A percentile compares a stretch with the other conserved stretches of the same genome.
Conservation (phyloP, 257 asterid species). For the Ballota nigra region DNA sequence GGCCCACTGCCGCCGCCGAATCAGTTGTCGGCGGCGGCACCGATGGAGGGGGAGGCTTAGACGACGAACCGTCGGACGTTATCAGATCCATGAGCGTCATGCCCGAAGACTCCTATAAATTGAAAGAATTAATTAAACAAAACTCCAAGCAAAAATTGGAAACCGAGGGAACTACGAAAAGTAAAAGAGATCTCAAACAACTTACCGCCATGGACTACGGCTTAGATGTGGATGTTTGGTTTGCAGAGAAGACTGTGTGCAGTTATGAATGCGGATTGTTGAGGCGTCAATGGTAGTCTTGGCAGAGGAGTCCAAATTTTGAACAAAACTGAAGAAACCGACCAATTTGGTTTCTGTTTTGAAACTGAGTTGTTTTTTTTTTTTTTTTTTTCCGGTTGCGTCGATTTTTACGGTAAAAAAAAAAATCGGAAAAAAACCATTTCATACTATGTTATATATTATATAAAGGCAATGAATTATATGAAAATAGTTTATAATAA, state of each 20-base stretch:
- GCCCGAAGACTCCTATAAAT: constrained; percentile 78
- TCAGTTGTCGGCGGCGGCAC: constrained; percentile 53
- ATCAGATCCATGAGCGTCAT: constrained; percentile 98
- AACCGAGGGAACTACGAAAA: not conserved
- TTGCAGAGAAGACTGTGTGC: not conserved
- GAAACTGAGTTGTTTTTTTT: too few relatives aligned
- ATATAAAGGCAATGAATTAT: too few relatives aligned
- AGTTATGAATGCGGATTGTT: too few relatives aligned
- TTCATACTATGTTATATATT: too few relatives aligned
- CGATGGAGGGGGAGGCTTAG: constrained; percentile 50
- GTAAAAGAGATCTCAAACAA: constrained; percentile 2
- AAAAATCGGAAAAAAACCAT: too few relatives aligned
- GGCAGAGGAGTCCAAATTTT: too few relatives aligned
- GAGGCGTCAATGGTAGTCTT: not conserved
- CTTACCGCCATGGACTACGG: constrained; percentile 34
- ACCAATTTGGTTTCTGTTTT: too few relatives aligned
- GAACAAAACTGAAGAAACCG: too few relatives aligned
- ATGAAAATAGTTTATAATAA: too few relatives aligned
- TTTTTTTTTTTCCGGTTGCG: too few relatives aligned
- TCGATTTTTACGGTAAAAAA: too few relatives aligned
- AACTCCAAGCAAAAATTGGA: constrained; percentile 14
- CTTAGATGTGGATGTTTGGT: not conserved
- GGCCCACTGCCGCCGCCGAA: constrained; percentile 35
- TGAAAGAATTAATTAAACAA: not conserved
- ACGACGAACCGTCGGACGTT: constrained; percentile 78